phyloP scores from a whole-genome alignment of 345 rosid species.

The Eucalyptus victrix region DNA sequence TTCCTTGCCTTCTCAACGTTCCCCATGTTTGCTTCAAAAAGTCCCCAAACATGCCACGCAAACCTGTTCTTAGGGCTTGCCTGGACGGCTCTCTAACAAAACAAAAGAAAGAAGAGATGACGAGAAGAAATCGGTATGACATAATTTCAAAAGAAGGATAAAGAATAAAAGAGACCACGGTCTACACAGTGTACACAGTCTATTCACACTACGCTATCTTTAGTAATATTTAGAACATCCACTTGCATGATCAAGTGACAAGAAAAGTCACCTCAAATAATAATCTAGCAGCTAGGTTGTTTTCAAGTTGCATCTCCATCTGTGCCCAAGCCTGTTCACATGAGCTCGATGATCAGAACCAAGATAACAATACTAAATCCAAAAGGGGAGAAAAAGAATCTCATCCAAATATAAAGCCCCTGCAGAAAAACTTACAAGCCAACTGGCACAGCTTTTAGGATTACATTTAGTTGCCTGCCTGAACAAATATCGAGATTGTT shows the following conservation, averaged over 20 bases:
- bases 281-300: slow-evolving; percentile 54
- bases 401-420: background rate
- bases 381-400: background rate
- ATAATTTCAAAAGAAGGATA: background rate
- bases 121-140: background rate
- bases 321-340: slow-evolving; percentile 86
- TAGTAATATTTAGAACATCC: background rate
- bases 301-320: slow-evolving; percentile 82
- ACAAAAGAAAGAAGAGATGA: background rate
- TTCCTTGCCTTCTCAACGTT: slow-evolving; percentile 67
- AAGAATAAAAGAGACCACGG: background rate
- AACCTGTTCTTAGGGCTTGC: slow-evolving; percentile 96
- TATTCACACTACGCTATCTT: background rate
- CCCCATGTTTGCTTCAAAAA: slow-evolving; percentile 71
- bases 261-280: slow-evolving; percentile 67
- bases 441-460: slow-evolving; percentile 93
- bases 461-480: slow-evolving; percentile 84
- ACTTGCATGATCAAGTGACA: background rate
- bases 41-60: slow-evolving; percentile 97
- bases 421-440: slow-evolving; percentile 65
- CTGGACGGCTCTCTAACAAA: slow-evolving; percentile 71
- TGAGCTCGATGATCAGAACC: background rate
- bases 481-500: slow-evolving; percentile 79
- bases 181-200: background rate
- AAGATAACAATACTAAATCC: background rate